A percentile compares a stretch with the other conserved stretches of the same genome.
These are phyloP conservation scores for Erigeron canadensis DNA, from an alignment of 129 eudicot species.

Conservation along the genomic window DNA sequence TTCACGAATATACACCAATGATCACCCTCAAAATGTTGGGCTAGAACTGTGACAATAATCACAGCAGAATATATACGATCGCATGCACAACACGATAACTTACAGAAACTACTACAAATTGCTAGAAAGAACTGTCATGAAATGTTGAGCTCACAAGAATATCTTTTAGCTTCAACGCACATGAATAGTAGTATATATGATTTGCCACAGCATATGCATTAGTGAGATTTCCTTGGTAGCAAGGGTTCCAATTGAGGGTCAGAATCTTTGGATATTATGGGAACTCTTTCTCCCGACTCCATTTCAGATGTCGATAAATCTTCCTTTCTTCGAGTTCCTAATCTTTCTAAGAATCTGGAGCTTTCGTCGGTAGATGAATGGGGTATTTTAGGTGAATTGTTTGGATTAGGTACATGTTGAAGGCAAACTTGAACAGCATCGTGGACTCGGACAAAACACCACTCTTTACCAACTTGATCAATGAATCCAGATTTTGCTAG, in stretches of 20 bases:
- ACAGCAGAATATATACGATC: not conserved
- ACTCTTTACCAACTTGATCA: constrained; percentile 82
- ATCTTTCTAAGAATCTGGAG: constrained; percentile 49
- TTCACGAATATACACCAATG: constrained; percentile 21
- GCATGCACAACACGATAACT: constrained; percentile 19
- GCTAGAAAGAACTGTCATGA: constrained; percentile 30
- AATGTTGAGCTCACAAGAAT: constrained; percentile 16
- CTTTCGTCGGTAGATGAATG: constrained; percentile 36
- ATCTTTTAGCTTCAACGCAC: constrained; percentile 12
- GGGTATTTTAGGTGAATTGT: constrained; percentile 40
- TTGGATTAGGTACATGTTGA: constrained; percentile 57
- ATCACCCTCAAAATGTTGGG: constrained; percentile 15
- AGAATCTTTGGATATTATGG: constrained; percentile 33
- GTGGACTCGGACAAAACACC: constrained; percentile 95
- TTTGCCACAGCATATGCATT: not conserved
- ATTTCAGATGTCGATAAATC: constrained; percentile 41
- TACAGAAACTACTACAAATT: constrained; percentile 21
- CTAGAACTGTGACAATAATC: constrained; percentile 5
- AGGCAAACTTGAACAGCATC: constrained; percentile 97
- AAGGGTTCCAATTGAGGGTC: constrained; percentile 64
- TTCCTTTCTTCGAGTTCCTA: constrained; percentile 43
- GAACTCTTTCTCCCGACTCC: constrained; percentile 55
- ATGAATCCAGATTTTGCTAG: constrained; percentile 77
- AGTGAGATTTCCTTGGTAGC: constrained; percentile 42
- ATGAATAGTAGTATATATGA: constrained; percentile 13